Percentiles rank a stretch among this genome's conserved stretches.
Conservation (phyloP, 306 rosid genomes). For the Cucumis hystrix region DNA sequence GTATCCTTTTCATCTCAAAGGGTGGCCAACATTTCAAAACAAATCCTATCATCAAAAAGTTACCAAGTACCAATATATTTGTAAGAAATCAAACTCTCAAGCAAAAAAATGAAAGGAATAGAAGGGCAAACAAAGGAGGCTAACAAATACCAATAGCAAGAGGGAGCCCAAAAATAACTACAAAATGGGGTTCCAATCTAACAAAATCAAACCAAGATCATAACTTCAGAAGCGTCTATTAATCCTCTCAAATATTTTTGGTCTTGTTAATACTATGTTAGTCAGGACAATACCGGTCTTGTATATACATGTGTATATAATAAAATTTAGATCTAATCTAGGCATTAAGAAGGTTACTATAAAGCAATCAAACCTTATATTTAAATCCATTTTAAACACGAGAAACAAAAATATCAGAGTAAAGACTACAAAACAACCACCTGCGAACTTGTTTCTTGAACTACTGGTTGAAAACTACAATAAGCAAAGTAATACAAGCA, state of each 20-base stretch:
- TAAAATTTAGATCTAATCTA: not conserved
- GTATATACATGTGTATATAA: not conserved
- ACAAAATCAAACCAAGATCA: too few relatives aligned
- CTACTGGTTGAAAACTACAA: not conserved
- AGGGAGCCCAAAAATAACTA: too few relatives aligned
- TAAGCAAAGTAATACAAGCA: not conserved
- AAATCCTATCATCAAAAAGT: not conserved
- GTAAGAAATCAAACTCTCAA: too few relatives aligned
- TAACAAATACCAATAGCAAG: too few relatives aligned
- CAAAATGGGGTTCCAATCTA: too few relatives aligned
- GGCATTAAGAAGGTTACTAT: not conserved
- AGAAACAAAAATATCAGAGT: not conserved
- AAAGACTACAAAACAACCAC: not conserved
- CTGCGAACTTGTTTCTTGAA: not conserved
- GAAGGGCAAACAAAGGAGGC: too few relatives aligned
- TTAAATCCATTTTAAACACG: not conserved
- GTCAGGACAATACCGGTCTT: not conserved
- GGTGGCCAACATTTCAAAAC: not conserved
- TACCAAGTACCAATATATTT: not conserved
- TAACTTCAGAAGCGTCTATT: too few relatives aligned
- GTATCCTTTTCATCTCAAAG: not conserved
- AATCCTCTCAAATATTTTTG: not conserved
- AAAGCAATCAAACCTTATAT: not conserved
- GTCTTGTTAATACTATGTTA: not conserved
- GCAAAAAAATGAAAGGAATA: too few relatives aligned